Conservation (phyloP, 305 asterid genomes). For the Solanum hybrid region DNA sequence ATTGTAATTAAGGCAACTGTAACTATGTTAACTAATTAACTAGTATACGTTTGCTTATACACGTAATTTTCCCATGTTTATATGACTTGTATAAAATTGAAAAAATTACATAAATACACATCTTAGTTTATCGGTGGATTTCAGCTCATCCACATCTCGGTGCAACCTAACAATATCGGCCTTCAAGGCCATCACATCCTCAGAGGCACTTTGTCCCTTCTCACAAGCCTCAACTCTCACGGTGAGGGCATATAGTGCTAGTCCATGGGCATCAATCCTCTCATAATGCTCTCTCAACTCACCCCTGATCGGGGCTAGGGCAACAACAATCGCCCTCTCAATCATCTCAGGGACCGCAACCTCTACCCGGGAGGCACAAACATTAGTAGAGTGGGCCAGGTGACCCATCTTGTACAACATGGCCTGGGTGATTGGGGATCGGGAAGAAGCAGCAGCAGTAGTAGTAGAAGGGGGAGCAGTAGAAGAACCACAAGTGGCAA, state of each 20-base stretch:
- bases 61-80: no score
- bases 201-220: not conserved
- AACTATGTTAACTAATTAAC: no score
- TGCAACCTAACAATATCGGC: not conserved
- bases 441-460: not conserved
- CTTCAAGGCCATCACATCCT: not conserved
- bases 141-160: not conserved
- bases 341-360: not conserved
- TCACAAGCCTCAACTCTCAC: not conserved
- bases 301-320: not conserved
- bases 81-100: no score
- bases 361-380: not conserved
- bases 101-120: no score
- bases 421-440: not conserved
- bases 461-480: not conserved
- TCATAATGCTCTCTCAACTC: not conserved
- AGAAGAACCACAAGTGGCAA: not conserved
- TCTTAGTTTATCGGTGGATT: not conserved
- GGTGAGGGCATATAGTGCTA: not conserved
- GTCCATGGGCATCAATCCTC: not conserved
- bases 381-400: not conserved
- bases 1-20: no score
- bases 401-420: no score
- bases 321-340: not conserved
- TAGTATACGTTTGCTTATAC: no score